These are phyloP conservation scores for Begonia peltatifolia DNA, from an alignment of 306 rosid species.

Conservation along the genomic window DNA sequence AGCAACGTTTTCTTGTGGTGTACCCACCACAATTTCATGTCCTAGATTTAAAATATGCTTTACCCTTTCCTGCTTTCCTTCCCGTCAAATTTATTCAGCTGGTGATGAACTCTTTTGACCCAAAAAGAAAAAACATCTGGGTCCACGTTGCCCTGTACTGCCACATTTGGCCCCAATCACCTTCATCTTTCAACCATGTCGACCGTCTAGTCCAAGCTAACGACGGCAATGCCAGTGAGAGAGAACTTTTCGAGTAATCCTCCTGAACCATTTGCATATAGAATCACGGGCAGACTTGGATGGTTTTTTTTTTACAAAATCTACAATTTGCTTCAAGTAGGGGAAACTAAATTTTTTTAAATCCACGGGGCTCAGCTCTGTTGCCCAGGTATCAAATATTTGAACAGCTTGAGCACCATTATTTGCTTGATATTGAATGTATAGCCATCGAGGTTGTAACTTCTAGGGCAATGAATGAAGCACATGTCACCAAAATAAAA, in stretches of 20 bases:
- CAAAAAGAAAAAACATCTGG: constrained; percentile 92
- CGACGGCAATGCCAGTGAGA: constrained; percentile 71
- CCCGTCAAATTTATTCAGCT: constrained; percentile 67
- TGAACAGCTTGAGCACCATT: constrained; percentile 96
- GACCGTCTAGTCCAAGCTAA: constrained; percentile 96
- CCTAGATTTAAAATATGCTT: constrained; percentile 12
- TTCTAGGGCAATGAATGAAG: constrained; percentile 74
- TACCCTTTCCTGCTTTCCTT: constrained; percentile 31
- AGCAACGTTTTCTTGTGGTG: constrained; percentile 35
- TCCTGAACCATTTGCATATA: constrained; percentile 94
- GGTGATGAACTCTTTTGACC: constrained; percentile 81
- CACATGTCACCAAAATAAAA: too few relatives aligned
- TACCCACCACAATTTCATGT: constrained; percentile 11
- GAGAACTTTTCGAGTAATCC: constrained; percentile 88
- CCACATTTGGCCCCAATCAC: constrained; percentile 57
- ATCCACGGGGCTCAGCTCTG: constrained; percentile 85
- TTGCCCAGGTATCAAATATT: constrained; percentile 92
- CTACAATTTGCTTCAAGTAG: constrained; percentile 83
- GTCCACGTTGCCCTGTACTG: constrained; percentile 93
- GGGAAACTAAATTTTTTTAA: constrained; percentile 93
- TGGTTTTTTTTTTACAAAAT: constrained; percentile 58
- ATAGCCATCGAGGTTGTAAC: constrained; percentile 74
- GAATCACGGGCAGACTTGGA: constrained; percentile 78
- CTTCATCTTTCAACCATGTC: constrained; percentile 92
- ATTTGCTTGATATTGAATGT: constrained; percentile 85